Evolutionary conservation across 2,329 filamentous ascomycete genomes (phyloP), one percentile per base, ranked within the genome.

Genomic region (Zasmidium cellare): DNA sequence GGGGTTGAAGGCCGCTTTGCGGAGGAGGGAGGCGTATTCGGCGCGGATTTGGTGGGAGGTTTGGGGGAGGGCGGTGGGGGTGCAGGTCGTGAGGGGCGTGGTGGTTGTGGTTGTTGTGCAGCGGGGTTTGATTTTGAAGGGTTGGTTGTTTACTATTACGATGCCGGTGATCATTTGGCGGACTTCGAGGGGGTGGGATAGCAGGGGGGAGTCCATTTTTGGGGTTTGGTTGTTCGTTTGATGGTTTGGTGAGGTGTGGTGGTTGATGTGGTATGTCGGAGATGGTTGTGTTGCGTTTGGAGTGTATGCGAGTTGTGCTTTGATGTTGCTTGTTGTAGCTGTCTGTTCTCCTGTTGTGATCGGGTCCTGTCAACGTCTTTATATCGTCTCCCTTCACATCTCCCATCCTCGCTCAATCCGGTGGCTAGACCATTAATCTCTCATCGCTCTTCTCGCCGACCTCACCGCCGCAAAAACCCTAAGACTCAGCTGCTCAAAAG

Each of bases 111-210:
- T n/a, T n/a, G n/a, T 2, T 50, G 55, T 12, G 51, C 41, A 16
- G 24, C 50, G 22, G 11, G 35, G 53, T 12, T 53, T 51, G 55
- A 62, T 45, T 53, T 53, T 57, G 46, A 62, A 60, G 14, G 61
- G 59, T 56, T 64, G 57, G 25, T 60, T 51, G 38, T 60, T 53
- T 54, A 59, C 44, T 35, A 64, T 60, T 31, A 63, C 56, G 18
- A 50, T 64, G 38, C 51, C 55, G 23, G 59, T 58, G 48, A 65
- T 63, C 51, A 61, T 63, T 45, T 65, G 58, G 5, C 63, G 58
- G 22, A 65, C 49, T 41, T 65, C 63, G 24, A 58, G 52, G 3
- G 63, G 63, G 11, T 63, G 61, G 11, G 38, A 44, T 35, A 65
- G 55, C n/a, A 65, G 60, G 53, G 53, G 60, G 41, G 59, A 61